Evolutionary conservation across 352 stramenopile genomes (phyloP), one percentile per base, ranked within the genome.

Genomic region (Phytopythium sindhum): DNA sequence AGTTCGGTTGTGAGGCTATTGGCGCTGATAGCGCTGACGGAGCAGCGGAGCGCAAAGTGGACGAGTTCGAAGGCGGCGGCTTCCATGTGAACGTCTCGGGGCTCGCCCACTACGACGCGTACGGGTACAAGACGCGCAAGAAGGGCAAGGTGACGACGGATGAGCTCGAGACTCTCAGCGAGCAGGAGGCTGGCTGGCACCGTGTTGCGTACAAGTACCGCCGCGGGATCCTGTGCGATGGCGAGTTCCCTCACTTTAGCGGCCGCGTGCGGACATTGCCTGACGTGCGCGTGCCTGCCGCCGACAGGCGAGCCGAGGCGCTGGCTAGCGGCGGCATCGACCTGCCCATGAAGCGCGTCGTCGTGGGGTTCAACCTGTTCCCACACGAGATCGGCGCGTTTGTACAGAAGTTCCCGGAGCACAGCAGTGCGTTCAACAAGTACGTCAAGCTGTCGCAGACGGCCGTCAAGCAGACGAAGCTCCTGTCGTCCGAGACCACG

Each of bases 281-380:
- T 5, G 17, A 48, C 29, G 26, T 23, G 33, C 28, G n/a, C 5
- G 35, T 50, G 10, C 15, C 42, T 1, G 19, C 60, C 24, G 48
- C 73, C 6, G 29, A 57, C 51, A 23, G 23, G 45, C 45, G 45
- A 31, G 45, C 23, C 45, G 45, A 52, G 45, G 45, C 45, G n/a
- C 23, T 52, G 45, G 10, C 45, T 14, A 15, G 15, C 10, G 51
- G 33, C 8, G 8, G 10, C 26, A 19, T 10, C 2, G 51, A 57
- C 19, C 29, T 57, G 35, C 66, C 74, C 1, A 47, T 78, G 50
- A 84, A 86, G 66, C 83, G 83, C 15, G 83, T 90, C 51, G 74
- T 91, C 42, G 79, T 91, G n/a, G 83, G 83, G 15, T 89, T 92
- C 55, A 92, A 92, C 41, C 41, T 90, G 31, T 90, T 91, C 45